Evolutionary conservation across 1,284 basidiomycete species (phyloP).

Genomic region (Cutaneotrichosporon spelunceum): DNA sequence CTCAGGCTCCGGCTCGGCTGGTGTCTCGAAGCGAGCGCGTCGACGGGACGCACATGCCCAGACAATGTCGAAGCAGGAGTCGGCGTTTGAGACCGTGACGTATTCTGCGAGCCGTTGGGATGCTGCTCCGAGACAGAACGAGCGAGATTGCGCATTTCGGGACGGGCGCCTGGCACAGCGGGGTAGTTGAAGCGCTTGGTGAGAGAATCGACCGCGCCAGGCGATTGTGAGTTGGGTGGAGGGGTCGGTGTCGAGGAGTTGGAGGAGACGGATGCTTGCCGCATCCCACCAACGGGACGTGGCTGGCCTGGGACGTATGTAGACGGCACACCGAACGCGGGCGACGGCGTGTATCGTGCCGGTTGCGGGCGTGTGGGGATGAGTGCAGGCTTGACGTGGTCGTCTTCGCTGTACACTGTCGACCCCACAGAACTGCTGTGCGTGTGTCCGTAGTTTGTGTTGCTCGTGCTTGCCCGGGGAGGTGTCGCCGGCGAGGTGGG

Average conservation of each 20-base stretch:
- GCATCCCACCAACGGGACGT: constrained; percentile 36
- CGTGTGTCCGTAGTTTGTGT: background rate
- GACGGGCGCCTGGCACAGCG: background rate
- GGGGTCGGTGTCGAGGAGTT: constrained; percentile 9
- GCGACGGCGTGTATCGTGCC: constrained; percentile 33
- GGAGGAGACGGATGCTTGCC: constrained; percentile 12
- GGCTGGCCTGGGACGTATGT: constrained; percentile 46
- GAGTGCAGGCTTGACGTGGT: constrained; percentile 26
- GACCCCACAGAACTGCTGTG: constrained; percentile 6
- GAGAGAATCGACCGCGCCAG: background rate
- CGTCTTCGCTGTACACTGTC: constrained; percentile 10
- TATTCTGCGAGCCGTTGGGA: background rate
- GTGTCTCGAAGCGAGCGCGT: constrained; percentile 16
- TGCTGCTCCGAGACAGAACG: constrained; percentile 15
- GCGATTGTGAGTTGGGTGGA: background rate
- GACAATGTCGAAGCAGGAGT: background rate
- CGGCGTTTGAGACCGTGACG: constrained; percentile 7
- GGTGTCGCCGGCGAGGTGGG: background rate
- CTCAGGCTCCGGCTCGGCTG: constrained; percentile 16
- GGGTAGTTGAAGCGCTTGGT: constrained; percentile 1
- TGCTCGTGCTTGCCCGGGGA: background rate
- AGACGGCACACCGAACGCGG: constrained; percentile 3
- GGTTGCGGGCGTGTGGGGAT: constrained; percentile 39
- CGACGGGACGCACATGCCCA: constrained; percentile 13
- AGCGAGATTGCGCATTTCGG: constrained; percentile 6